Conservation (phyloP, 2,329 filamentous ascomycete genomes). For the Fusarium newnesense region DNA sequence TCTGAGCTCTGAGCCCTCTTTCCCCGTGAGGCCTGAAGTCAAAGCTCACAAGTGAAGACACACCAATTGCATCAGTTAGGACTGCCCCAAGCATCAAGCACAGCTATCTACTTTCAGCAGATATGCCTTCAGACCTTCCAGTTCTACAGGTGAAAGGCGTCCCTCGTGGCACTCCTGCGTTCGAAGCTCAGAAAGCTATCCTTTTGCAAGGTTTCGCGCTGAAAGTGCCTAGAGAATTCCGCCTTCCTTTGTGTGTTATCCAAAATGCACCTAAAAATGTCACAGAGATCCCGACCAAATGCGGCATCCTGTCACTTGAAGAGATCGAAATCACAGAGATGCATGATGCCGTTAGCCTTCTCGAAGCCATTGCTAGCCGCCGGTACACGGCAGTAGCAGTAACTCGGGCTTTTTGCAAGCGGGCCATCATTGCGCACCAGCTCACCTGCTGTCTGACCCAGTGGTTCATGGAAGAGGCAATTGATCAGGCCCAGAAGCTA, state of each 20-base stretch:
- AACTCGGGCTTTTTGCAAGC: slow-evolving; percentile 26
- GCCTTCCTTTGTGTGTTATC: slow-evolving; percentile 41
- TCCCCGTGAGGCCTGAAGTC: no score
- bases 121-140: not conserved
- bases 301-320: not conserved
- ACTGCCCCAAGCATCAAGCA: no score
- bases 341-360: not conserved
- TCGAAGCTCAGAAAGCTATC: slow-evolving; percentile 32
- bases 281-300: not conserved
- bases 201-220: slow-evolving; percentile 47
- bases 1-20: no score
- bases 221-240: slow-evolving; percentile 46
- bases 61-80: no score
- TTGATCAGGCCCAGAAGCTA: slow-evolving; percentile 10
- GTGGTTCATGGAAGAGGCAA: slow-evolving; percentile 30
- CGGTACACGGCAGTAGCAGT: slow-evolving; percentile 1
- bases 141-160: slow-evolving; percentile 33
- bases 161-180: slow-evolving; percentile 38
- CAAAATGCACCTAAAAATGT: not conserved
- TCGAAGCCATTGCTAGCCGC: not conserved
- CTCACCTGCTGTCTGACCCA: slow-evolving; percentile 32
- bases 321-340: slow-evolving; percentile 7
- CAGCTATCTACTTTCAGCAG: not conserved
- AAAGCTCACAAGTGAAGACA: no score
- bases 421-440: slow-evolving; percentile 30